Conservation (phyloP, 352 stramenopile genomes). For the Globisporangium heterothallicum region DNA sequence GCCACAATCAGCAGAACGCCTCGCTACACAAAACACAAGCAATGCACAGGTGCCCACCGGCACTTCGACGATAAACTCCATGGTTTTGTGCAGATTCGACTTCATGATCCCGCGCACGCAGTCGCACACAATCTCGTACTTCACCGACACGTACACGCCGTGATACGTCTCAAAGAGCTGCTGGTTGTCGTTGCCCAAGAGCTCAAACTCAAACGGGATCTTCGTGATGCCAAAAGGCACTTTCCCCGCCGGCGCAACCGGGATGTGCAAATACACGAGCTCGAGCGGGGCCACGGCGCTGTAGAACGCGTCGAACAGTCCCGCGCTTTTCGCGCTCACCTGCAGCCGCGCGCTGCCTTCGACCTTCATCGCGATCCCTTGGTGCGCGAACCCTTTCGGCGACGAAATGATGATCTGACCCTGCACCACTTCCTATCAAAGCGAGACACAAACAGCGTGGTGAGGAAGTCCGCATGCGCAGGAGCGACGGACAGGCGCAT, state of each 20-base stretch:
- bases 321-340: slow-evolving; percentile 70
- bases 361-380: slow-evolving; percentile 79
- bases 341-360: slow-evolving; percentile 78
- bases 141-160: slow-evolving; percentile 88
- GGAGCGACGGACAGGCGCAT: background rate
- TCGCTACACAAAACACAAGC: no score
- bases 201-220: slow-evolving; percentile 87
- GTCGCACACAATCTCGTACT: slow-evolving; percentile 85
- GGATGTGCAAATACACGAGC: slow-evolving; percentile 82
- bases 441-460: background rate
- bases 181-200: slow-evolving; percentile 57
- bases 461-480: background rate
- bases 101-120: slow-evolving; percentile 87
- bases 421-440: slow-evolving; percentile 67
- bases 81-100: slow-evolving; percentile 70
- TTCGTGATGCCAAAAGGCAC: slow-evolving; percentile 77
- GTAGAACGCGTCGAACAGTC: slow-evolving; percentile 84
- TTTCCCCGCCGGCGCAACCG: slow-evolving; percentile 59
- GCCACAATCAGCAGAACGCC: no score
- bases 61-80: slow-evolving; percentile 92
- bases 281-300: slow-evolving; percentile 69
- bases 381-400: slow-evolving; percentile 78
- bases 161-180: slow-evolving; percentile 90
- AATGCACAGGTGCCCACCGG: slow-evolving; percentile 28
- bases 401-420: slow-evolving; percentile 83